Conservation (phyloP, 2,329 filamentous ascomycete genomes). For the Exophiala alcalophila region DNA sequence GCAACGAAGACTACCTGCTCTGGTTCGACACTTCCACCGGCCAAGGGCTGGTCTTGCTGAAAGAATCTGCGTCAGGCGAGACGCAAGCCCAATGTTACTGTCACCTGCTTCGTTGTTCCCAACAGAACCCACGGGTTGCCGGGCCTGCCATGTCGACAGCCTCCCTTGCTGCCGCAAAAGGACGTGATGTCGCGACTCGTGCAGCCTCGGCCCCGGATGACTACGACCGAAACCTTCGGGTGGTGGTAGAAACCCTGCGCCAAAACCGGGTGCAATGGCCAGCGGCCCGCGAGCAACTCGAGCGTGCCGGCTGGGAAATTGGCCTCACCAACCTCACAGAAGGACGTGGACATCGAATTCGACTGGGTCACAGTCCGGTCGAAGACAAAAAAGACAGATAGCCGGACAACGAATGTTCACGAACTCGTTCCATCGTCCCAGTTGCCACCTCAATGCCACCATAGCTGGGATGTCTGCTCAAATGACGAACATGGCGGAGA, state of each 20-base stretch:
- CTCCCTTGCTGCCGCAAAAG: conserved; percentile 7
- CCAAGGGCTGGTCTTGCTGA: conserved; percentile 60
- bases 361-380: background rate
- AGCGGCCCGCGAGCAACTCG: conserved; percentile 11
- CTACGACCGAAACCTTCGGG: background rate
- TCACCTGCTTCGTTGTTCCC: conserved; percentile 45
- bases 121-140: conserved; percentile 28
- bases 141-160: no score
- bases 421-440: no score
- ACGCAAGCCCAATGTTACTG: conserved; percentile 61
- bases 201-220: background rate
- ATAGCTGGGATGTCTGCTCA: background rate
- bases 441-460: no score
- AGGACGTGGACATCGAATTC: conserved; percentile 17
- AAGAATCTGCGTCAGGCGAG: conserved; percentile 51
- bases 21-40: conserved; percentile 49
- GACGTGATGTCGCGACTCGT: background rate
- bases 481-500: conserved; percentile 3
- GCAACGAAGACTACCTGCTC: conserved; percentile 58
- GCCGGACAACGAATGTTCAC: no score
- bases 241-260: conserved; percentile 17
- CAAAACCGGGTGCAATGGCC: conserved; percentile 18
- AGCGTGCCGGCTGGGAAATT: conserved; percentile 27
- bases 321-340: conserved; percentile 21
- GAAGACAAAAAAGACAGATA: conserved; percentile 23